Conservation (phyloP, 331 rosid genomes). For the Erythrophleum ivorense region DNA sequence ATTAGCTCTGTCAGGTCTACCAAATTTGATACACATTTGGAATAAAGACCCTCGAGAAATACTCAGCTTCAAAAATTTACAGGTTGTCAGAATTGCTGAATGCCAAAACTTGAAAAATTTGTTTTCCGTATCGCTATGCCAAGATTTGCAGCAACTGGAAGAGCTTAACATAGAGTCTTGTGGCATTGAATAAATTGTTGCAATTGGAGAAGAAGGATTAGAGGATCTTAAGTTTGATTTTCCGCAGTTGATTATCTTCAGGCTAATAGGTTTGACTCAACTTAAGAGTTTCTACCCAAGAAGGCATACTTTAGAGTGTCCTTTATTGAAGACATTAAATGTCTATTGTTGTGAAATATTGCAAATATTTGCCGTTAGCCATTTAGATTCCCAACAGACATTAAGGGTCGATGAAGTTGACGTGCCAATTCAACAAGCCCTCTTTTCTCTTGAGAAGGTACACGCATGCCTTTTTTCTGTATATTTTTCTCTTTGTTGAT, state of each 20-base stretch:
- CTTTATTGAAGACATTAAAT: conserved; percentile 26
- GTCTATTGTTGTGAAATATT: neutral
- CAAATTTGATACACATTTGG: conserved; percentile 45
- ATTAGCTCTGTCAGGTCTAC: conserved; percentile 30
- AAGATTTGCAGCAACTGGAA: conserved; percentile 29
- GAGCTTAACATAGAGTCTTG: conserved; percentile 25
- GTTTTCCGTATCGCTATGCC: conserved; percentile 39
- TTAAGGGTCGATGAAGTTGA: neutral
- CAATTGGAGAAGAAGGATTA: neutral
- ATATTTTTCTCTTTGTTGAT: too few relatives aligned
- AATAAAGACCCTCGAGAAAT: conserved; percentile 28
- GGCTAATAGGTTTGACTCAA: neutral
- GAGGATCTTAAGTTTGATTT: conserved; percentile 15
- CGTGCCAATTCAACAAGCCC: neutral
- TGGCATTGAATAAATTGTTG: conserved; percentile 41
- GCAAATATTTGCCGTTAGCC: neutral
- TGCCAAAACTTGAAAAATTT: conserved; percentile 31
- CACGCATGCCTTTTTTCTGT: too few relatives aligned
- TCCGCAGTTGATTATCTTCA: neutral
- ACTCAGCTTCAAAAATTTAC: conserved; percentile 28
- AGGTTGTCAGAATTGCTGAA: too few relatives aligned
- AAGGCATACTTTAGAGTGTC: conserved; percentile 39
- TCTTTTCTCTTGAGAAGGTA: conserved; percentile 32
- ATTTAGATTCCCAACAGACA: neutral
- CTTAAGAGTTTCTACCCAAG: conserved; percentile 9